Evolutionary conservation across 352 stramenopile genomes (phyloP).

Genomic region (Albugo laibachii): DNA sequence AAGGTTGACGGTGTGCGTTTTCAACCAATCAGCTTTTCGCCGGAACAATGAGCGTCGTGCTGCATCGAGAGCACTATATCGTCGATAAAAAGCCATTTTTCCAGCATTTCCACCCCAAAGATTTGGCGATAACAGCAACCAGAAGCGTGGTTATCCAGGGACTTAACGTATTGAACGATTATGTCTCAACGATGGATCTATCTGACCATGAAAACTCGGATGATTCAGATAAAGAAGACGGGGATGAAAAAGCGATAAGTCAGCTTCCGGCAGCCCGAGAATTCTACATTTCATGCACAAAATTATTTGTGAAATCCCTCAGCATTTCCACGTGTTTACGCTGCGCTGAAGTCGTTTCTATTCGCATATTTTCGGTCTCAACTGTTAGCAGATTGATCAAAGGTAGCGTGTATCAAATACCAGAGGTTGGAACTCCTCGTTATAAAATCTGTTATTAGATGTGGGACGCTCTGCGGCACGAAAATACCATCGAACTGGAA

Average conservation of each 20-base stretch:
- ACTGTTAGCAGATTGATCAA: conserved; percentile 67
- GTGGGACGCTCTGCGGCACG: conserved; percentile 52
- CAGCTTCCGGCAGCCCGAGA: conserved; percentile 26
- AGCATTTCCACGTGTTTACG: conserved; percentile 66
- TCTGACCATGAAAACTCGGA: conserved; percentile 21
- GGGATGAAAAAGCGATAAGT: conserved; percentile 26
- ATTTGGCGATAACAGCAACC: conserved; percentile 42
- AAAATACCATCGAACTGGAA: conserved; percentile 54
- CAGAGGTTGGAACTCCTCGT: not conserved
- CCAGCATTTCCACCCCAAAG: conserved; percentile 56
- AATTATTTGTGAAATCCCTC: conserved; percentile 55
- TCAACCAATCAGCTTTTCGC: no score
- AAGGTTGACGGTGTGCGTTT: no score
- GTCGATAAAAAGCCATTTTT: conserved; percentile 75
- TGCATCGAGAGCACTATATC: conserved; percentile 44
- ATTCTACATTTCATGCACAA: conserved; percentile 26
- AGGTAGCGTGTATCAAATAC: conserved; percentile 15
- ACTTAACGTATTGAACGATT: conserved; percentile 54
- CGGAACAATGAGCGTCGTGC: conserved; percentile 29
- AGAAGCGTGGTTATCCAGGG: conserved; percentile 43
- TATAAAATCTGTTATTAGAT: conserved; percentile 13
- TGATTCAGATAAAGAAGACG: conserved; percentile 12
- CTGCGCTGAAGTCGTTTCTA: conserved; percentile 43
- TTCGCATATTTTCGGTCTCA: conserved; percentile 27
- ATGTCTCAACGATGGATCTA: conserved; percentile 50